Evolutionary conservation across 208 protist species (phyloP).

Genomic region (Trypanosoma platydactyli): DNA sequence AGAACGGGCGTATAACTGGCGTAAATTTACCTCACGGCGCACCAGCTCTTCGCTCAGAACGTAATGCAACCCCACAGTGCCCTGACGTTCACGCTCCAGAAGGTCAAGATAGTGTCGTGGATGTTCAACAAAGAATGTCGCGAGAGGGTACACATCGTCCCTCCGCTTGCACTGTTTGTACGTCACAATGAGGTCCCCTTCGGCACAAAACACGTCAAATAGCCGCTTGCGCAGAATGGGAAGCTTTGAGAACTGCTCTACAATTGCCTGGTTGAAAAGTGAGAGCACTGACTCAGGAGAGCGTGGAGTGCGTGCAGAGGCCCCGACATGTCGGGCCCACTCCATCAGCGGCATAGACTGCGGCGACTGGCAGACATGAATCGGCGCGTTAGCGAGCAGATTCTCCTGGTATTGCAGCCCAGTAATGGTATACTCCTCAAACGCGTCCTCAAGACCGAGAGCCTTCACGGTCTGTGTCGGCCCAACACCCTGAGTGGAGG

Average conservation of each 20-base stretch:
- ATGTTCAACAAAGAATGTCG: slow-evolving; percentile 74
- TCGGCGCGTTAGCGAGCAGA: slow-evolving; percentile 44
- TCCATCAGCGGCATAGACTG: slow-evolving; percentile 45
- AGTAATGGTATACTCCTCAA: slow-evolving; percentile 83
- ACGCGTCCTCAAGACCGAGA: slow-evolving; percentile 72
- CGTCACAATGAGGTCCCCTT: slow-evolving; percentile 78
- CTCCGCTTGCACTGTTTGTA: slow-evolving; percentile 43
- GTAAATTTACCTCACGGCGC: slow-evolving; percentile 58
- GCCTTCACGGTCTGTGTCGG: slow-evolving; percentile 45
- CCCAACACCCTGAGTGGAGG: slow-evolving; percentile 23
- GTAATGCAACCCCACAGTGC: slow-evolving; percentile 60
- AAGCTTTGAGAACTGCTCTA: slow-evolving; percentile 73
- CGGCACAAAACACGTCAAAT: slow-evolving; percentile 74
- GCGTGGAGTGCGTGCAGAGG: slow-evolving; percentile 26
- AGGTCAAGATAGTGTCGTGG: slow-evolving; percentile 72
- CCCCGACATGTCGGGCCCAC: slow-evolving; percentile 57
- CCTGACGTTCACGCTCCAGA: slow-evolving; percentile 67
- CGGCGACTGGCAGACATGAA: slow-evolving; percentile 49
- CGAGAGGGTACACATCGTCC: slow-evolving; percentile 67
- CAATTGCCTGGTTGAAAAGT: slow-evolving; percentile 78
- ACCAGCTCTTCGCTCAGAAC: slow-evolving; percentile 71
- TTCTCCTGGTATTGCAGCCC: slow-evolving; percentile 81
- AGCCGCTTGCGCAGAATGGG: slow-evolving; percentile 67
- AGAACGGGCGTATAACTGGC: slow-evolving; percentile 45
- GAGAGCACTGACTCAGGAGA: slow-evolving; percentile 45